Base-by-base conservation (phyloP, 371 early-diverging fungal genomes). In the Mortierella sp. region DNA sequence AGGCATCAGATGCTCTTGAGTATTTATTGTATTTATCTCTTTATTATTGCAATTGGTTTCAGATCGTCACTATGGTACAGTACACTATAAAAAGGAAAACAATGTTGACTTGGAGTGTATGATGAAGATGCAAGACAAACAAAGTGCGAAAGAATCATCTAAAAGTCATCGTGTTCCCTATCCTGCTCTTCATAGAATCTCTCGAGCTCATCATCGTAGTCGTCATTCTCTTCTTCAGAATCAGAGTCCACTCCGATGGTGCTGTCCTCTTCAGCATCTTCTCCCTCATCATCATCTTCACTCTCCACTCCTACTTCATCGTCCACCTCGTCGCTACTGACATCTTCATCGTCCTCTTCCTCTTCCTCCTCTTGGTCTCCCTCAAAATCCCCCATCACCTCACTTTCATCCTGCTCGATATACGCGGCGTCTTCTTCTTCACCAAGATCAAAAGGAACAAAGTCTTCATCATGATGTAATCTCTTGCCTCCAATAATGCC, bases 371-470 rank as follows among this genome's bases (percentile, higher is more conserved):
- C 69, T 62, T 83, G 59, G 26, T 68, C 62, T 2, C 12, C 64
- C 16, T 62, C 74, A 47, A 73, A 61, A 14, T 59, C 64, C 55
- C 30, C 63, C 51, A 55, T 62, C 58, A 62, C 67, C 16, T 70
- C 63, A 55, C n/a, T 68, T 39, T 64, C 66, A 51, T 73, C 75
- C 32, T 70, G 72, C 28, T 81, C 70, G 35, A 75, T 32, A 22
- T 57, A 51, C 18, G 45, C 65, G 10, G 63, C 54, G 26, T 73
- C 73, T 8, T 51, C 57, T 2, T 77, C 78, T 22, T 71, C 72
- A 26, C 40, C 72, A 40, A 75, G 58, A 51, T 80, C 75, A 32
- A 81, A 59, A 3, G 83, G 73, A 9, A 81, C 76, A 70, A 76
- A 81, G 61, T 81, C 72, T 39, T 81, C 83, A 63, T 81, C 83